A percentile compares a stretch with the other conserved stretches of the same genome.
phyloP scores from a whole-genome alignment of 108 stramenopile species.

The Schizochytrium sp. region DNA sequence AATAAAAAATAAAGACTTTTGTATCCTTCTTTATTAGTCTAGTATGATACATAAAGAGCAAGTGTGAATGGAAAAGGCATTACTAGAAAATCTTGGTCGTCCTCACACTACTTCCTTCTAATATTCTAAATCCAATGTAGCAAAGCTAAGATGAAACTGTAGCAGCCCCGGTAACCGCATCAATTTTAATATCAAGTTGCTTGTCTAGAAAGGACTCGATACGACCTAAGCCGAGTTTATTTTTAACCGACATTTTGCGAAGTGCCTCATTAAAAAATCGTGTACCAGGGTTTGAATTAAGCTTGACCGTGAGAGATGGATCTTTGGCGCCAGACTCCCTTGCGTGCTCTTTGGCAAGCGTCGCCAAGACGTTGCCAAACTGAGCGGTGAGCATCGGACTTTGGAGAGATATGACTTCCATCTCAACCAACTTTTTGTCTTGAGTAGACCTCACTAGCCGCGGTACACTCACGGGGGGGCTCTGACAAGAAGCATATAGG shows the following conservation, averaged over 20 bases:
- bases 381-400: neutral
- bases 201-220: neutral
- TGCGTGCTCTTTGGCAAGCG: neutral
- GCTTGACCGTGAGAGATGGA: neutral
- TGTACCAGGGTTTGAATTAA: neutral
- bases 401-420: neutral
- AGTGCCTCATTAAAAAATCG: conserved; percentile 33
- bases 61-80: too few relatives aligned
- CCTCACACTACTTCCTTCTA: too few relatives aligned
- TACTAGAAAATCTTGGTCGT: too few relatives aligned
- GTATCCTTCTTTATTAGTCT: too few relatives aligned
- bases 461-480: neutral
- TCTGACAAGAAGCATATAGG: neutral
- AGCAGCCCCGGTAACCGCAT: neutral
- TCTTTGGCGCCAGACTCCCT: neutral
- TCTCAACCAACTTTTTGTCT: neutral
- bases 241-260: neutral
- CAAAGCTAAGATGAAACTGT: neutral
- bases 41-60: too few relatives aligned
- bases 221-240: neutral
- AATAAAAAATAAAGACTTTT: too few relatives aligned
- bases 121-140: neutral
- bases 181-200: neutral
- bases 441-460: neutral
- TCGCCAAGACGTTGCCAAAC: neutral